phyloP scores from a whole-genome alignment of 192 early-diverging fungal species.

The Umbelopsis vinacea region DNA sequence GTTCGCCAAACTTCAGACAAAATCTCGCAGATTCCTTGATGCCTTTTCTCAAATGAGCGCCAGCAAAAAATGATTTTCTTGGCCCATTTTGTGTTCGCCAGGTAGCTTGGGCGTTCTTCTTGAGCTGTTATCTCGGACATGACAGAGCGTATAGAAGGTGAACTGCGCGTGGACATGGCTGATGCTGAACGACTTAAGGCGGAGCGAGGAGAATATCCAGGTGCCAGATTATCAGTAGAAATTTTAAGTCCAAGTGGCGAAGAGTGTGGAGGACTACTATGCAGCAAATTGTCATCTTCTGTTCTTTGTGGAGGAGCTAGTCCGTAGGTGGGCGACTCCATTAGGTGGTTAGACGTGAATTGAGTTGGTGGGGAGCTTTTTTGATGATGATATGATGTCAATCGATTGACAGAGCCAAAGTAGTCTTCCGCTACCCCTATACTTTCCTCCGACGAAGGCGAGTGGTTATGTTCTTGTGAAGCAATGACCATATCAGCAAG shows the following conservation, averaged over 20 bases:
- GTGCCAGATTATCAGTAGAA: neutral
- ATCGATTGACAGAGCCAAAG: slow-evolving; percentile 24
- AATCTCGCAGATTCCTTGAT: neutral
- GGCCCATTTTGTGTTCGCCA: neutral
- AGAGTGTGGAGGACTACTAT: neutral
- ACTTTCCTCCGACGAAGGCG: slow-evolving; percentile 14
- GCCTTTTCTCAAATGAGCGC: neutral
- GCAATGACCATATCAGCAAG: slow-evolving; percentile 13
- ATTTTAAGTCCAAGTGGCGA: neutral
- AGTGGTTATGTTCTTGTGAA: neutral
- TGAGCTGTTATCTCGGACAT: neutral
- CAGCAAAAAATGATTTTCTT: neutral
- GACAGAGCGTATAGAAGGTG: neutral
- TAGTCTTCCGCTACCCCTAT: slow-evolving; percentile 34
- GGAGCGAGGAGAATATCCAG: neutral
- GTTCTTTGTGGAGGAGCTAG: neutral
- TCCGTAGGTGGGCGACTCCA: neutral
- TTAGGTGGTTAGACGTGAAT: too few relatives aligned
- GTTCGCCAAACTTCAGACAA: slow-evolving; percentile 31
- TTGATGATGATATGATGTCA: neutral
- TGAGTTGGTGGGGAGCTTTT: too few relatives aligned
- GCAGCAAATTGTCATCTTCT: neutral
- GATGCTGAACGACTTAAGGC: neutral
- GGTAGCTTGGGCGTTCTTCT: neutral
- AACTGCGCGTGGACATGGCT: neutral